Base-by-base conservation (phyloP, 257 asterid species). In the Echites panduratus region DNA sequence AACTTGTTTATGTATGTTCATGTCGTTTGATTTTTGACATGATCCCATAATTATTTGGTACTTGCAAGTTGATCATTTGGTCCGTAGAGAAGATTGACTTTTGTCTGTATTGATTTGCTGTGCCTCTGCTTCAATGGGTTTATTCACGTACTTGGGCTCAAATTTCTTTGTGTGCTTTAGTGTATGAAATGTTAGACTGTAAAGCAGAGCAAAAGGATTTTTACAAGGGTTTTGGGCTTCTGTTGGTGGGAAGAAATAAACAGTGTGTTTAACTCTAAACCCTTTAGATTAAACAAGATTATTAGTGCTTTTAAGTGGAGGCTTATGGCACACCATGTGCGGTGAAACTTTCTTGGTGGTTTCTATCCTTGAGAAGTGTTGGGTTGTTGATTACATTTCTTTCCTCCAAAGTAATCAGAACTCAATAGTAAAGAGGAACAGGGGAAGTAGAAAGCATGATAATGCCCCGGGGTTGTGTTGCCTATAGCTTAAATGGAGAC, bases 311-410 rank as follows among this genome's bases (percentile, higher is more conserved):
- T 70, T 52, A 56, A 52, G 77, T 77, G 81, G 74, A 49, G 77
- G 53, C 73, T 78, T 68, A 53, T 72, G 75, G 73, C 80, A 77
- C 83, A 85, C 79, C 71, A 73, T 78, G 72, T 68, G 59, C 13
- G 80, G 85, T 72, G 71, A 80, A 78, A 70, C 69, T 75, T 65
- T 74, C 45, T 49, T 61, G 57, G 40, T 74, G 69, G 45, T 79
- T 76, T 61, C 11, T 49, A 52, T 66, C 35, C 22, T 41, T 49
- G 35, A 8, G 43, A 8, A 61, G 70, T 62, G 67, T 41, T 49
- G 16, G 54, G 5, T 49, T 49, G 16, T 32, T 43, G 48, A 64
- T 76, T 56, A 64, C 69, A 71, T 58, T 70, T 68, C 48, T 63
- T 68, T 68, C 62, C 66, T 50, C 44, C 78, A 56, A 70, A 70